Conservation (phyloP, 768 basidiomycete genomes). For the Ephemerocybe angulata region DNA sequence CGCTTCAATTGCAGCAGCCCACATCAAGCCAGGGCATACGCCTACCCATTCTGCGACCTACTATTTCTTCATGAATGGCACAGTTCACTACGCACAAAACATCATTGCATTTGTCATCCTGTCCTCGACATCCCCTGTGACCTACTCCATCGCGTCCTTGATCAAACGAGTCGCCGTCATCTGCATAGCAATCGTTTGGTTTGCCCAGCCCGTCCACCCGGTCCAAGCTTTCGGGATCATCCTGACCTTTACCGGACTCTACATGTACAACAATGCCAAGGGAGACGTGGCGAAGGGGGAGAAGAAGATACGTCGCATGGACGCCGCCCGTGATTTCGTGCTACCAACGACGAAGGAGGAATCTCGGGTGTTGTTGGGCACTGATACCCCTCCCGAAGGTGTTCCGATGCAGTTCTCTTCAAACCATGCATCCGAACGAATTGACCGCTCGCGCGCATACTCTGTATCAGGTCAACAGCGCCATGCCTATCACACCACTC, state of each 20-base stretch:
- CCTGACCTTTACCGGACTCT: slow-evolving; percentile 86
- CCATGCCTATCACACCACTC: background rate
- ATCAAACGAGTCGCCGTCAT: slow-evolving; percentile 98
- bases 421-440: slow-evolving; percentile 4
- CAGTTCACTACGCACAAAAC: slow-evolving; percentile 95
- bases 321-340: slow-evolving; percentile 64
- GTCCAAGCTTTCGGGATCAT: slow-evolving; percentile 88
- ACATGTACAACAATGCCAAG: slow-evolving; percentile 96
- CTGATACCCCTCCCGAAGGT: slow-evolving; percentile 34
- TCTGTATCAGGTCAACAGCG: slow-evolving; percentile 2
- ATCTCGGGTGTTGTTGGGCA: slow-evolving; percentile 43
- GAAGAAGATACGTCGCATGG: slow-evolving; percentile 76
- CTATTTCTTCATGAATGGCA: slow-evolving; percentile 91
- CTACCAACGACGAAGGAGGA: slow-evolving; percentile 69
- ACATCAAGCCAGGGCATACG: slow-evolving; percentile 43
- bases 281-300: slow-evolving; percentile 91
- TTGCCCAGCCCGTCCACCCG: slow-evolving; percentile 79
- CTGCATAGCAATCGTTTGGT: slow-evolving; percentile 97
- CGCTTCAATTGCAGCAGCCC: slow-evolving; percentile 38
- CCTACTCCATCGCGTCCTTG: slow-evolving; percentile 96
- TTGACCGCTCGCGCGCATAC: slow-evolving; percentile 1
- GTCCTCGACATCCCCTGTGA: slow-evolving; percentile 94
- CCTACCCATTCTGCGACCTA: slow-evolving; percentile 64
- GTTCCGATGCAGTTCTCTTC: background rate
- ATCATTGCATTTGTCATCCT: slow-evolving; percentile 97